Base-by-base conservation (phyloP, 768 basidiomycete species). In the Xerocomellus intermedius region DNA sequence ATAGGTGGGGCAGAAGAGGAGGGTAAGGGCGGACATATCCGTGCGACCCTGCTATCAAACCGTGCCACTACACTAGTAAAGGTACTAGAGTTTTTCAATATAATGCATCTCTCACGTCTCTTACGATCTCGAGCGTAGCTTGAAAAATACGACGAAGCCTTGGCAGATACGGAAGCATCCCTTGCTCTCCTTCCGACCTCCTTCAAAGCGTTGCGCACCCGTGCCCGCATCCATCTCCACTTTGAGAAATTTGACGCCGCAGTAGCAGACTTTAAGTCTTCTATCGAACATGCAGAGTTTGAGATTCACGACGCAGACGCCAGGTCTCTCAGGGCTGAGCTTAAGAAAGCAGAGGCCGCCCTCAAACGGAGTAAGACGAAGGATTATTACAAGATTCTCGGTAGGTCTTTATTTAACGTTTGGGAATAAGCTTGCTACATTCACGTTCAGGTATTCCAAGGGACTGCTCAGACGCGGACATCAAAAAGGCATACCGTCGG, bases 401-500 rank as follows among this genome's bases (percentile, higher is more conserved):
- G 76, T 71, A 44, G 17, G 64, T 33, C 5, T 30, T 22, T 17
- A 38, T n/a, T 32, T n/a, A 13, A 17, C 2, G 26, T 32, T 13
- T n/a, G 6, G 26, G 8, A 48, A 24, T 9, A 44, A 42, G 7
- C 17, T 8, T 17, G 17, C 9, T 37, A 57, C 12, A 22, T 19
- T 21, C 17, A 19, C 30, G 13, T 42, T 74, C n/a, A 74, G 83
- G 51, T 8, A 14, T 64, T 52, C 22, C 76, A 21, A 73, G 82
- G 55, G 85, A 86, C 24, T 86, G 85, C 62, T 74, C 73, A 2
- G 88, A 90, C 26, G 47, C 62, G 5, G 92, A 94, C 26, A 87
- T 97, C 63, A 94, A 91, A 78, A 97, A 94, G 74, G 96, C 82
- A 32, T 98, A 98, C 71, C 80, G 94, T 56, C 80, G 85, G 62